Base-by-base conservation (phyloP, 2,329 filamentous ascomycete species). In the Dothidotthia symphoricarpi region DNA sequence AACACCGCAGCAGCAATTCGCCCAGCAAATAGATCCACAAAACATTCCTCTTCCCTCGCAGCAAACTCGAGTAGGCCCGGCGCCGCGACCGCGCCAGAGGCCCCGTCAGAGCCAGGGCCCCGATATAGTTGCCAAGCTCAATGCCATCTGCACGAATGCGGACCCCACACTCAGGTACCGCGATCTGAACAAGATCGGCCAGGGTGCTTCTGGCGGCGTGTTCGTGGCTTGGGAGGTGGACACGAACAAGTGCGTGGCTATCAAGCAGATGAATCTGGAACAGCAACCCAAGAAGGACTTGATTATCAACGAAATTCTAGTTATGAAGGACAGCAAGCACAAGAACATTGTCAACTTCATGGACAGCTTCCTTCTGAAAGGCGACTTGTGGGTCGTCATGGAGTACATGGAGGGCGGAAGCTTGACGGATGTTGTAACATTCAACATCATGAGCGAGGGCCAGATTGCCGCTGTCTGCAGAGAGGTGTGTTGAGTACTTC, bases 311-410 rank as follows among this genome's bases (percentile, higher is more conserved):
- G 93, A 98, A 66, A 98, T 98, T 53, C 71, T 98, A 41, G 93
- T 98, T 41, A 98, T 98, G 93, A 95, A 94, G 72, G 93, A 97
- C 60, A 96, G 90, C 75, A 93, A 88, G 41, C 93, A 98, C 65
- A 91, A 89, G 59, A 97, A 97, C 65, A 95, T 98, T 69, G 93
- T 98, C 70, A 98, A 98, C 69, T 98, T 97, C 69, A 91, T 97
- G 72, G 93, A 97, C 73, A 96, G 90, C 66, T 97, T 90, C 67
- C 75, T 98, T 9, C 85, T 90, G 41, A 80, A 81, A 10, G 87
- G 91, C 28, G 93, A 97, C 67, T 74, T 98, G 19, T 98, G 93
- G 93, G 93, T 98, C 1, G 88, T 97, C 24, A 98, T 98, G 93
- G 93, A 98, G 70, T 98, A 91, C 61, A 98, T 98, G 93, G 91